phyloP scores from a whole-genome alignment of 2,329 filamentous ascomycete species.

The Pezicula carpinea region DNA sequence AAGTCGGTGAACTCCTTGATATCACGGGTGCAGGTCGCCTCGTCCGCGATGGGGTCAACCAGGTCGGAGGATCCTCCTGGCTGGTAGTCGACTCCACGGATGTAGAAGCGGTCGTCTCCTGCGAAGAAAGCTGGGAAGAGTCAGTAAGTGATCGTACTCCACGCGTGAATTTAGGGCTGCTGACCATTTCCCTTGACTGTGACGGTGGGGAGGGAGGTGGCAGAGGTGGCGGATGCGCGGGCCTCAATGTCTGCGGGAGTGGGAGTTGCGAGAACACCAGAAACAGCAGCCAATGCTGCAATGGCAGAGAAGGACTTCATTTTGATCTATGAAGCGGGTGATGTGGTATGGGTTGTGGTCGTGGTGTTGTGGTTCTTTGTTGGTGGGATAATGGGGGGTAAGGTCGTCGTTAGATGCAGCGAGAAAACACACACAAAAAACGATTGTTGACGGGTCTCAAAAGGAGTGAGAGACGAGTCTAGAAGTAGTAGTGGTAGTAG shows the following conservation, averaged over 20 bases:
- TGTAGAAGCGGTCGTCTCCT: slow-evolving; percentile 38
- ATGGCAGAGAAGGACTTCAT: slow-evolving; percentile 4
- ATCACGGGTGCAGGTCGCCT: slow-evolving; percentile 54
- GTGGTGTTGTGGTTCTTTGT: not conserved
- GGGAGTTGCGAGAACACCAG: not conserved
- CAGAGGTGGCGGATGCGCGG: not conserved
- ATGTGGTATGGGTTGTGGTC: too few relatives aligned
- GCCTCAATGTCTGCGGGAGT: not conserved
- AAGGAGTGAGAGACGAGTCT: slow-evolving; percentile 3
- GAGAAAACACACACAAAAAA: not conserved
- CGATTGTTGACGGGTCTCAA: slow-evolving; percentile 2
- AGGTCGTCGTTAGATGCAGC: not conserved
- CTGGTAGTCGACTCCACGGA: slow-evolving; percentile 60
- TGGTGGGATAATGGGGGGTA: not conserved
- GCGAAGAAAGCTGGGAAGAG: not conserved
- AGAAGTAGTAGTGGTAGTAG: too few relatives aligned
- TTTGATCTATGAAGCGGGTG: not conserved
- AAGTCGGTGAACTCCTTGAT: slow-evolving; percentile 60
- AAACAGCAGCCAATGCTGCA: slow-evolving; percentile 3
- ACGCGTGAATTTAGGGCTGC: not conserved
- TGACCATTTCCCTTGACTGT: slow-evolving; percentile 8
- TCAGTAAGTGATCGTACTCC: not conserved
- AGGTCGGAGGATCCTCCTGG: slow-evolving; percentile 55
- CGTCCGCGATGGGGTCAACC: slow-evolving; percentile 57
- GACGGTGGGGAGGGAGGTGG: not conserved